Evolutionary conservation across 2,329 filamentous ascomycete genomes (phyloP).

Genomic region (Madurella mycetomatis): DNA sequence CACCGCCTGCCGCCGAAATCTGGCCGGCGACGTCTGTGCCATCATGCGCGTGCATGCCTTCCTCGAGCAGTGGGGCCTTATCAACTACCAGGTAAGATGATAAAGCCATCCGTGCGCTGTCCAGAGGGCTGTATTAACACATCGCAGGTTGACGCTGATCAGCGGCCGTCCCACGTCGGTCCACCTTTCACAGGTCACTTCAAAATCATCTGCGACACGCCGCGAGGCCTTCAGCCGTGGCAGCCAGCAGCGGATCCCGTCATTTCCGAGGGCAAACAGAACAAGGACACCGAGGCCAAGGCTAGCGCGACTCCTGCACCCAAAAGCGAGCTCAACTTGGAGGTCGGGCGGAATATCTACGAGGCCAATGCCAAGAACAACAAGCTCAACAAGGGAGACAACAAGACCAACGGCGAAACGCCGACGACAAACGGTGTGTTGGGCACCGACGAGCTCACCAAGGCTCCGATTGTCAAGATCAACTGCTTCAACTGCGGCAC

Average conservation of each 20-base stretch:
- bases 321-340: slow-evolving; percentile 84
- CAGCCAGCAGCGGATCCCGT: slow-evolving; percentile 79
- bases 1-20: slow-evolving; percentile 88
- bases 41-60: slow-evolving; percentile 99
- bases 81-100: slow-evolving; percentile 85
- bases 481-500: slow-evolving; percentile 90
- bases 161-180: slow-evolving; percentile 89
- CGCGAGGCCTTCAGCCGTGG: slow-evolving; percentile 88
- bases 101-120: background rate
- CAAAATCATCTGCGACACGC: slow-evolving; percentile 91
- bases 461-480: slow-evolving; percentile 62
- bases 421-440: slow-evolving; percentile 61
- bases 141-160: slow-evolving; percentile 87
- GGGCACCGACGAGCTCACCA: slow-evolving; percentile 57
- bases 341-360: slow-evolving; percentile 92
- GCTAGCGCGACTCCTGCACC: slow-evolving; percentile 60
- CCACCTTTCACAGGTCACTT: slow-evolving; percentile 98
- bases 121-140: slow-evolving; percentile 9
- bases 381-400: slow-evolving; percentile 65
- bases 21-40: slow-evolving; percentile 95
- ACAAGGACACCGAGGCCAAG: slow-evolving; percentile 66
- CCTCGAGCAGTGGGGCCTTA: slow-evolving; percentile 96
- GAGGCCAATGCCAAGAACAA: slow-evolving; percentile 78
- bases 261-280: slow-evolving; percentile 57
- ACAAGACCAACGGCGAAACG: slow-evolving; percentile 72